Conservation (phyloP, 192 early-diverging fungal genomes). For the Jimgerdemannia flammicorona region DNA sequence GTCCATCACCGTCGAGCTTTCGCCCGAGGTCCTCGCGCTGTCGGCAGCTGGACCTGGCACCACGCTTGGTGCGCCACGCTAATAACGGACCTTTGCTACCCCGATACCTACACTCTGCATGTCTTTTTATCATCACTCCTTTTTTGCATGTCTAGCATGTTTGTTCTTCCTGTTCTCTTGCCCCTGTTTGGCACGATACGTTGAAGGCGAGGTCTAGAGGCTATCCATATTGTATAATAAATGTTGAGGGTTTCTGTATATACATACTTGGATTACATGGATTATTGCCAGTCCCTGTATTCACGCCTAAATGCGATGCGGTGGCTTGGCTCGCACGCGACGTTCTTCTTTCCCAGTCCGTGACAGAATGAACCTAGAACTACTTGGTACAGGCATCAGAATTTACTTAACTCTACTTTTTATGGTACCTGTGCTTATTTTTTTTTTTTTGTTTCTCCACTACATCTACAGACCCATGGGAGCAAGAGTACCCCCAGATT, state of each 20-base stretch:
- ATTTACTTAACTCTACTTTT: neutral
- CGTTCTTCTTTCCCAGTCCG: too few species aligned
- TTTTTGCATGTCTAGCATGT: neutral
- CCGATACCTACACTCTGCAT: neutral
- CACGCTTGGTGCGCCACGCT: constrained; percentile 22
- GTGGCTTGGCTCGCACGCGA: too few species aligned
- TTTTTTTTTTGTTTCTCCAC: neutral
- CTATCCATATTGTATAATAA: too few species aligned
- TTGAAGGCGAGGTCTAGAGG: too few species aligned
- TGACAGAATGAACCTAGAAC: constrained; percentile 23
- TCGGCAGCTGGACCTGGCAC: constrained; percentile 32
- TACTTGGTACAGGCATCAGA: constrained; percentile 12
- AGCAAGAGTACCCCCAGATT: constrained; percentile 75
- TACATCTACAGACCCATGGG: constrained; percentile 60
- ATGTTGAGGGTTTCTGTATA: too few species aligned
- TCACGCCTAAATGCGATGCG: too few species aligned
- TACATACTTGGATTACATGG: too few species aligned
- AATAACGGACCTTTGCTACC: neutral
- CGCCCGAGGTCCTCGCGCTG: constrained; percentile 24
- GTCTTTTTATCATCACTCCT: neutral
- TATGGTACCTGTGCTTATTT: neutral
- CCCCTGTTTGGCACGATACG: too few species aligned
- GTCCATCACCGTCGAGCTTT: constrained; percentile 1
- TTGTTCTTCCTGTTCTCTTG: neutral
- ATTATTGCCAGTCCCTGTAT: too few species aligned